Base-by-base conservation (phyloP, 257 asterid genomes). In the Paraleonurus japonicus region DNA sequence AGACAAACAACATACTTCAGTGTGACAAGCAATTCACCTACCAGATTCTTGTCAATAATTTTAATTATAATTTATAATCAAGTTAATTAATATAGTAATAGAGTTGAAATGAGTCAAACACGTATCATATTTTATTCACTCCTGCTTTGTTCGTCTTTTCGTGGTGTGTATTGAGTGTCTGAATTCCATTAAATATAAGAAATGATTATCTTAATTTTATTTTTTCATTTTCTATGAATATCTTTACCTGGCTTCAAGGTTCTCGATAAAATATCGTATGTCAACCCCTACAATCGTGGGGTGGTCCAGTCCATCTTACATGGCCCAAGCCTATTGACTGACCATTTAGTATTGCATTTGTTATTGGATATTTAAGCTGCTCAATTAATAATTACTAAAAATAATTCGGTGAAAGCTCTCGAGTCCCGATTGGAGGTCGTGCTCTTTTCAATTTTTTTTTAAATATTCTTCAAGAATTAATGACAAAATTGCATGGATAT, bases 81-180 rank as follows among this genome's bases (percentile, higher is more conserved):
- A 30, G 1, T 7, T 24, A 58, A 58, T 58, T 2, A 15, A 24
- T 26, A 5, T 64, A 6, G 7, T 30, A n/a, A 23, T 47, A 58
- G 61, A n/a, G 80, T 76, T 70, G 80, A 76, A 76, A 70, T 33
- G 76, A 76, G 80, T 76, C 80, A 70, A 76, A 62, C 7, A 28
- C 68, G 69, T 54, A 54, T 58, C 60, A 35, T 11, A 47, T 54
- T 43, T 61, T 76, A 32, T 63, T 13, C 22, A 20, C 30, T 54
- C 30, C 4, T 19, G 15, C n/a, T 68, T 37, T 33, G n/a, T 50
- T 61, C 41, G 67, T 69, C 61, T 30, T 26, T 37, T 26, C 32
- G 35, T 17, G 74, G 0, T 53, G 12, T 65, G n/a, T 17, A n/a
- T 60, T 13, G 45, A 30, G 58, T 17, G 12, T 19, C 26, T 50